These are phyloP conservation scores for Cutaneotrichosporon dermatis DNA, from an alignment of 1,284 basidiomycete genomes.

Conservation along the genomic window DNA sequence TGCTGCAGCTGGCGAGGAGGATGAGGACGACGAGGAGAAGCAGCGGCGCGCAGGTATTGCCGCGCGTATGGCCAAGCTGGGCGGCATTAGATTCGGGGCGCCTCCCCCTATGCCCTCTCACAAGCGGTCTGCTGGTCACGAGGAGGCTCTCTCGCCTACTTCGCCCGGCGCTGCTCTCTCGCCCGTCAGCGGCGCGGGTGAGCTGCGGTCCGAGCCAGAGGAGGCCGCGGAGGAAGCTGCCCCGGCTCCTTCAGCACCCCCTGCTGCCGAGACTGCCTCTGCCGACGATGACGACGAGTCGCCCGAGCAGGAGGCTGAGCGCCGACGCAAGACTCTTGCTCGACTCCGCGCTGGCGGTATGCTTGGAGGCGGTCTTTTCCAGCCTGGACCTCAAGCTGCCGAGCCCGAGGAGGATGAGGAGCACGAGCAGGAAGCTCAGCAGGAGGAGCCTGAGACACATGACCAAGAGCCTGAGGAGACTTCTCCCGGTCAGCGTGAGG, in stretches of 20 bases:
- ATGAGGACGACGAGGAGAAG: conserved; percentile 55
- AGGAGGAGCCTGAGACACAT: too few relatives aligned
- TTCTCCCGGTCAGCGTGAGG: not conserved
- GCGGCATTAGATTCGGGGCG: conserved; percentile 73
- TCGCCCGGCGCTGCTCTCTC: not conserved
- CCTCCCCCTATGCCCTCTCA: conserved; percentile 36
- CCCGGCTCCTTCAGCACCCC: not conserved
- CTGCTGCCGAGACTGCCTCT: not conserved
- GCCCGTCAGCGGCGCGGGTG: conserved; percentile 1
- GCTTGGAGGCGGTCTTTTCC: conserved; percentile 47
- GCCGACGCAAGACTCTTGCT: conserved; percentile 43
- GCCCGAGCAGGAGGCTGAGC: conserved; percentile 44
- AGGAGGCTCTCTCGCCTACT: not conserved
- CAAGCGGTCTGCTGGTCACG: not conserved
- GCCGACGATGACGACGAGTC: conserved; percentile 32
- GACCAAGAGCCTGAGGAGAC: too few relatives aligned
- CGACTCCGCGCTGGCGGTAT: conserved; percentile 45
- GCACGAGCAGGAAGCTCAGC: not conserved
- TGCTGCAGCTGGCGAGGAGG: not conserved
- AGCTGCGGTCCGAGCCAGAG: conserved; percentile 9
- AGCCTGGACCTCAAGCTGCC: conserved; percentile 9
- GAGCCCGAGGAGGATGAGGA: not conserved
- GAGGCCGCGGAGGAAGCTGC: not conserved
- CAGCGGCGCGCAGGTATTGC: conserved; percentile 74
- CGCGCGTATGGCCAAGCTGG: conserved; percentile 81